Evolutionary conservation across 2,329 filamentous ascomycete species (phyloP).

Genomic region (Tolypocladium cylindrosporum): DNA sequence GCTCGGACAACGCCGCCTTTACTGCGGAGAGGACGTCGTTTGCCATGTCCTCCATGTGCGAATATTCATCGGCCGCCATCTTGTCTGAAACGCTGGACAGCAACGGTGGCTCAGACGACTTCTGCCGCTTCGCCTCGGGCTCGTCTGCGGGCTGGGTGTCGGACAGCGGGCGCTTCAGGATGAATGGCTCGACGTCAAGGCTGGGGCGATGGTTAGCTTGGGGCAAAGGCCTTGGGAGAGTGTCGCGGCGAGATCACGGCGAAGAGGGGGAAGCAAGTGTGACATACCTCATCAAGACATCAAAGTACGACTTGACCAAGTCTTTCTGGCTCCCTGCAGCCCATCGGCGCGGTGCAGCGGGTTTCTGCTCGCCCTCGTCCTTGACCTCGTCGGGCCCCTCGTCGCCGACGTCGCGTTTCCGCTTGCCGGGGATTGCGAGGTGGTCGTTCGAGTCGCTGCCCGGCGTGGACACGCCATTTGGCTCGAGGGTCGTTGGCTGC

Average conservation of each 20-base stretch:
- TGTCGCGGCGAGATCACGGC: background rate
- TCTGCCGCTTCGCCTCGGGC: conserved; percentile 51
- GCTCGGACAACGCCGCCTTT: conserved; percentile 36
- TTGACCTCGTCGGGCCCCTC: conserved; percentile 22
- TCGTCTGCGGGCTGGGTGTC: conserved; percentile 33
- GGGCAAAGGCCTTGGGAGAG: background rate
- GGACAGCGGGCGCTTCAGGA: conserved; percentile 44
- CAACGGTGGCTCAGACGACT: conserved; percentile 34
- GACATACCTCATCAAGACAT: conserved; percentile 27
- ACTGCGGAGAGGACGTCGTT: conserved; percentile 42
- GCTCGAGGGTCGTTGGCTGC: conserved; percentile 26
- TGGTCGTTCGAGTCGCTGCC: conserved; percentile 18
- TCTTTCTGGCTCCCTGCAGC: conserved; percentile 19
- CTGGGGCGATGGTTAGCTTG: conserved; percentile 30
- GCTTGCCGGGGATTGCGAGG: conserved; percentile 34
- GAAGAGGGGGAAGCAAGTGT: conserved; percentile 1
- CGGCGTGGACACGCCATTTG: conserved; percentile 32
- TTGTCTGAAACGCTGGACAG: conserved; percentile 43
- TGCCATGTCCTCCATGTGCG: conserved; percentile 55
- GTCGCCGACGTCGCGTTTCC: conserved; percentile 46
- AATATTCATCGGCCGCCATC: conserved; percentile 40
- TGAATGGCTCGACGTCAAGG: conserved; percentile 41
- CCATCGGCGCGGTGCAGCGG: conserved; percentile 12
- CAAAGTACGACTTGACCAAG: conserved; percentile 26
- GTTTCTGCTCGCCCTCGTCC: conserved; percentile 14